Percentiles rank a stretch among this genome's conserved stretches.
phyloP scores from a whole-genome alignment of 129 eudicot species.

The Centella asiatica region DNA sequence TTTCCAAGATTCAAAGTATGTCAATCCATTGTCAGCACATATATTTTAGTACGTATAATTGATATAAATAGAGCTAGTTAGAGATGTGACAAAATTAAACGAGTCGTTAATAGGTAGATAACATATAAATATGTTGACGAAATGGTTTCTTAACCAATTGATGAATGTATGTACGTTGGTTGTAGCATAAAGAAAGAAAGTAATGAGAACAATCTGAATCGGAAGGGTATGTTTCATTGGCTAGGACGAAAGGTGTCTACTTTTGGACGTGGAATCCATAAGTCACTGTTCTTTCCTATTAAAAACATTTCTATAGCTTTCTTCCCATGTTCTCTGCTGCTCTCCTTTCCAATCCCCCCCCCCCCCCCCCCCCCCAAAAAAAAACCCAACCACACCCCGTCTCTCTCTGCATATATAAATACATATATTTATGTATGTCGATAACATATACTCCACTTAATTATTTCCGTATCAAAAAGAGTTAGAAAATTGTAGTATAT shows the following conservation, averaged over 20 bases:
- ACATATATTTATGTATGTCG: background rate
- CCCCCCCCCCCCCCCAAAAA: no score
- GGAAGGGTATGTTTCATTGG: conserved; percentile 5
- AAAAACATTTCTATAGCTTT: background rate
- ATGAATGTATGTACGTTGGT: background rate
- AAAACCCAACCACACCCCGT: no score
- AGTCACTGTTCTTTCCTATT: conserved; percentile 8
- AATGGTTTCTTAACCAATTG: no score
- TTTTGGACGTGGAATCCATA: conserved; percentile 39
- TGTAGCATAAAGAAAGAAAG: background rate
- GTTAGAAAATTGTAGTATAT: no score
- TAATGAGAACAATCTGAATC: background rate
- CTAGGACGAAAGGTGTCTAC: conserved; percentile 15
- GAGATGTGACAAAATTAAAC: no score
- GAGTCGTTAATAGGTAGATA: no score
- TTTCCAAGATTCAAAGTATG: no score
- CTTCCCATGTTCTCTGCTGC: background rate
- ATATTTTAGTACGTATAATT: no score
- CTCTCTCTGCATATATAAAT: background rate
- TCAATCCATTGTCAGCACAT: no score
- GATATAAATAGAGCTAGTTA: no score
- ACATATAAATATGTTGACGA: no score
- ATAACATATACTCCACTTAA: background rate
- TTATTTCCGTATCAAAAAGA: no score
- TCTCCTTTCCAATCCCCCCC: background rate